Evolutionary conservation across 441 rosid species (phyloP).

Genomic region (Monsonia emarginata): DNA sequence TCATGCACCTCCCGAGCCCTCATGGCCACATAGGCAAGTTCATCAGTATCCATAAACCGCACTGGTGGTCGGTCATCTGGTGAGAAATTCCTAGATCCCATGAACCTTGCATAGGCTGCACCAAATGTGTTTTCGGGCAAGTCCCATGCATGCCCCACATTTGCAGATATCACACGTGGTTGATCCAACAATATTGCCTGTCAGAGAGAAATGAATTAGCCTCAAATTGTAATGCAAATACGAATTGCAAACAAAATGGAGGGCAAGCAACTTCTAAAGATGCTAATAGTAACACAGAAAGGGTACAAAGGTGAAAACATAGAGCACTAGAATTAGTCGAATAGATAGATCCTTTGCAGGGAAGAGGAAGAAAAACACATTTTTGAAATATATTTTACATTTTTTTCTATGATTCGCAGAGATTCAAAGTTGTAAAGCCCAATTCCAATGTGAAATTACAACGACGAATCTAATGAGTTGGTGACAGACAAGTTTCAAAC

Average conservation of each 20-base stretch:
- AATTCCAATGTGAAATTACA: neutral
- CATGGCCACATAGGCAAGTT: slow-evolving; percentile 68
- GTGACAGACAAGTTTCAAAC: too few relatives aligned
- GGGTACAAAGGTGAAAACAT: too few relatives aligned
- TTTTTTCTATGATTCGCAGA: neutral
- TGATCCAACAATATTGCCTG: slow-evolving; percentile 63
- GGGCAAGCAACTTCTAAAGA: too few relatives aligned
- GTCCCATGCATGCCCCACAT: slow-evolving; percentile 80
- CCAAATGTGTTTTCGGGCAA: slow-evolving; percentile 74
- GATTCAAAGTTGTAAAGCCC: neutral
- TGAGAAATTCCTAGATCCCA: slow-evolving; percentile 87
- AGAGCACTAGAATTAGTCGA: neutral
- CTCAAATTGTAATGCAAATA: neutral
- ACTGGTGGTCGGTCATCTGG: slow-evolving; percentile 84
- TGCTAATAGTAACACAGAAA: neutral
- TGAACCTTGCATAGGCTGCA: slow-evolving; percentile 80
- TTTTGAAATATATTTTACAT: too few relatives aligned
- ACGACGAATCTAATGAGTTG: neutral
- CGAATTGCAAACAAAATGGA: neutral
- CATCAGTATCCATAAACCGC: slow-evolving; percentile 83
- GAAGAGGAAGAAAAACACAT: too few relatives aligned
- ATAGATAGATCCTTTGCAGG: neutral
- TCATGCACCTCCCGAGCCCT: slow-evolving; percentile 86
- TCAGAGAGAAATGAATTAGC: slow-evolving; percentile 4
- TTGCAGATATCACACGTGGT: slow-evolving; percentile 59